Conservation (phyloP, 176 grass and related monocot genomes). For the Poa annua region DNA sequence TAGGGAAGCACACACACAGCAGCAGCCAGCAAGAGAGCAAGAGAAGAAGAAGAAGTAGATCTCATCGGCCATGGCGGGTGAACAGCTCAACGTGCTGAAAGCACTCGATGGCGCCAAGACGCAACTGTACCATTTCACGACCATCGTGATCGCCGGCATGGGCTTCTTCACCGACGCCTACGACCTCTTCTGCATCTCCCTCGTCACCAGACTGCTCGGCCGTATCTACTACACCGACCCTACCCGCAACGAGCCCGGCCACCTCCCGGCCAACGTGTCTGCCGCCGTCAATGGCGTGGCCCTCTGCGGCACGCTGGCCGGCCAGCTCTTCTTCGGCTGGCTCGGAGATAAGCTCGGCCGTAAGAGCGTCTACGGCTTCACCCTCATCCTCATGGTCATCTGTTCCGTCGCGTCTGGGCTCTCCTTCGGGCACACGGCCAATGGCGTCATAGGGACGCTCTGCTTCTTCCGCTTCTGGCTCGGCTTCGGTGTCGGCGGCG, state of each 20-base stretch:
- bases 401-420: constrained; percentile 64
- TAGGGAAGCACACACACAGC: too few relatives aligned
- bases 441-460: constrained; percentile 51
- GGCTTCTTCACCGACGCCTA: constrained; percentile 92
- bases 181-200: constrained; percentile 70
- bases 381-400: constrained; percentile 70
- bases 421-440: constrained; percentile 53
- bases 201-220: constrained; percentile 69
- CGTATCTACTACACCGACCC: constrained; percentile 78
- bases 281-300: constrained; percentile 66
- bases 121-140: constrained; percentile 78
- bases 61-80: constrained; percentile 52
- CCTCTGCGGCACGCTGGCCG: constrained; percentile 70
- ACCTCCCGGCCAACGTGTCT: constrained; percentile 4
- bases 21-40: too few relatives aligned
- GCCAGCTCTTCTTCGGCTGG: constrained; percentile 83
- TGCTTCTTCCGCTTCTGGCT: constrained; percentile 93
- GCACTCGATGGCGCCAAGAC: constrained; percentile 71
- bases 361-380: constrained; percentile 54
- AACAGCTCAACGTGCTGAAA: constrained; percentile 64
- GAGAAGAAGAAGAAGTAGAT: too few relatives aligned
- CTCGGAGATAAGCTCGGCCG: constrained; percentile 66
- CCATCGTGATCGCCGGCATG: constrained; percentile 81
- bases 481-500: constrained; percentile 79
- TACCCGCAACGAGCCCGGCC: constrained; percentile 19